These are phyloP conservation scores for Adiantum capillusveneris DNA, from an alignment of 75 land plant genomes.

Conservation along the genomic window DNA sequence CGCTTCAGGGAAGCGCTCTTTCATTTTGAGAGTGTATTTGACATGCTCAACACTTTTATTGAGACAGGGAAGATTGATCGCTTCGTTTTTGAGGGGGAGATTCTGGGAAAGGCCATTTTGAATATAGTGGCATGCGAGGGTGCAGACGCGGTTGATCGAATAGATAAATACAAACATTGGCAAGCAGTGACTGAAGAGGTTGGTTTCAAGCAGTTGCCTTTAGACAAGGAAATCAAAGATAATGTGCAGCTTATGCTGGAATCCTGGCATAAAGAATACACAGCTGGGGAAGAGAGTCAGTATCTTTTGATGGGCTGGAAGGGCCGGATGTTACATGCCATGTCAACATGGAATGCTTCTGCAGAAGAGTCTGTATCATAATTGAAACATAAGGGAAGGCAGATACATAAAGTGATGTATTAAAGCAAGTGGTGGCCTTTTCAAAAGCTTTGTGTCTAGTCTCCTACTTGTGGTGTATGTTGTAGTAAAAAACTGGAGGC, in stretches of 20 bases:
- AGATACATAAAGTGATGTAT: no score
- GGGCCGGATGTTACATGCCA: constrained; percentile 46
- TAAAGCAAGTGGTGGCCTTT: no score
- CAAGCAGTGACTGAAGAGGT: constrained; percentile 52
- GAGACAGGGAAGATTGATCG: constrained; percentile 45
- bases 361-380: no score
- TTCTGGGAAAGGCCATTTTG: constrained; percentile 53
- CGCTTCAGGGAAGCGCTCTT: constrained; percentile 72
- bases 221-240: constrained; percentile 27
- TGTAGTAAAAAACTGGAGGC: no score
- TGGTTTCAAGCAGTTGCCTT: constrained; percentile 56
- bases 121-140: constrained; percentile 89
- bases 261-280: constrained; percentile 55
- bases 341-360: constrained; percentile 54
- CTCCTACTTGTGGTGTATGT: no score
- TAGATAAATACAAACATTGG: constrained; percentile 92
- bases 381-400: no score
- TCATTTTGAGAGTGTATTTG: constrained; percentile 61
- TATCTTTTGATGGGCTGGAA: constrained; percentile 92
- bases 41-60: constrained; percentile 46
- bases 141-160: constrained; percentile 57
- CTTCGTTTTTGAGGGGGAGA: constrained; percentile 38
- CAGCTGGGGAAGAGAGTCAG: constrained; percentile 49
- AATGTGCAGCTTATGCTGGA: constrained; percentile 19
- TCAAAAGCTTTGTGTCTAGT: no score